These are phyloP conservation scores for Chlamydomonas urium DNA, from an alignment of 139 green algal species.

Conservation along the genomic window DNA sequence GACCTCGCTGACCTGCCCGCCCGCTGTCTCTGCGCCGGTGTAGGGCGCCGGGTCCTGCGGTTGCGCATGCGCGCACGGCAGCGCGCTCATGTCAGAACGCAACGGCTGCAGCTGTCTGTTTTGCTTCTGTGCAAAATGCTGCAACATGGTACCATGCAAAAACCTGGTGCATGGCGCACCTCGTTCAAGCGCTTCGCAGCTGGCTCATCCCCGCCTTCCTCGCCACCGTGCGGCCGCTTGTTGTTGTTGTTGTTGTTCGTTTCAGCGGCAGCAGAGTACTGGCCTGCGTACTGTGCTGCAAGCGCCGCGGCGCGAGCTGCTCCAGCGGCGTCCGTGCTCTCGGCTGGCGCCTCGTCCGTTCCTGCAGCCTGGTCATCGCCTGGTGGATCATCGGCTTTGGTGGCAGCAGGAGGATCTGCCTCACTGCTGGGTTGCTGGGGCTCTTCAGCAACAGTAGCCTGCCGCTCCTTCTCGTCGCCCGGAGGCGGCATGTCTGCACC, in stretches of 20 bases:
- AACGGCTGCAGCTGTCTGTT: neutral
- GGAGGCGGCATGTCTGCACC: no score
- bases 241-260: neutral
- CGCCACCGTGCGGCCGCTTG: neutral
- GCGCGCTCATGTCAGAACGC: neutral
- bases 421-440: neutral
- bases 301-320: neutral
- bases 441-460: no score
- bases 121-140: neutral
- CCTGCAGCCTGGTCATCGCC: neutral
- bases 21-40: neutral
- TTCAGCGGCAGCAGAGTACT: neutral
- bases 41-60: neutral
- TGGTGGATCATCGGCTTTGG: neutral
- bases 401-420: neutral
- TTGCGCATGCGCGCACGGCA: neutral
- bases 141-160: neutral
- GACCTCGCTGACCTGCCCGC: constrained; percentile 3
- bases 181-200: neutral
- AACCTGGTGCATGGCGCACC: neutral
- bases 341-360: neutral
- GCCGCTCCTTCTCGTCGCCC: no score
- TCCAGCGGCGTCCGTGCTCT: neutral
- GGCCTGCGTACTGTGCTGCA: constrained; percentile 3
- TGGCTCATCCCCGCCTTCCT: neutral